phyloP scores from a whole-genome alignment of 2,329 filamentous ascomycete species.

The Albifimbria verrucaria region DNA sequence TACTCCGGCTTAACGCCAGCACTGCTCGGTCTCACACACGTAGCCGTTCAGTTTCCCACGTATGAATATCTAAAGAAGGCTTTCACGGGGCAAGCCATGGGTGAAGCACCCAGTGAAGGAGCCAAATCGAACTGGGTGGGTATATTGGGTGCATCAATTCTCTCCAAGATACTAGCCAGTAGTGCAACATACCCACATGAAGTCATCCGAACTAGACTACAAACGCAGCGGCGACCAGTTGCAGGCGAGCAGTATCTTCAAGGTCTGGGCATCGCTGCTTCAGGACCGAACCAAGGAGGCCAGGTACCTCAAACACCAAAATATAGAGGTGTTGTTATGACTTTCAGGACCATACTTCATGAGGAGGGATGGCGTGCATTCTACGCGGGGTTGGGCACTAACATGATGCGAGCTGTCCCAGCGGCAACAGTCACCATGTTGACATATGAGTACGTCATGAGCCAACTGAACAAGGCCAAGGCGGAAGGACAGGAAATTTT shows the following conservation, averaged over 20 bases:
- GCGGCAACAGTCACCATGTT: conserved; percentile 97
- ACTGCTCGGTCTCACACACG: conserved; percentile 86
- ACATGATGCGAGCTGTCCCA: conserved; percentile 93
- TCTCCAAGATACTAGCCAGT: conserved; percentile 93
- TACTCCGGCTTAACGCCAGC: conserved; percentile 94
- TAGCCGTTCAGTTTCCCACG: conserved; percentile 93
- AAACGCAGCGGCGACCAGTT: conserved; percentile 81
- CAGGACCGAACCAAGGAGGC: conserved; percentile 21
- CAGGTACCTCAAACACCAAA: conserved; percentile 34
- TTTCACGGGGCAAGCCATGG: conserved; percentile 89
- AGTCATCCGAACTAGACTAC: conserved; percentile 86
- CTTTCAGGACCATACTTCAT: conserved; percentile 76
- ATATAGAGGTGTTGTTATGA: conserved; percentile 78
- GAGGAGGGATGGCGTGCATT: conserved; percentile 97
- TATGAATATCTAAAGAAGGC: conserved; percentile 91
- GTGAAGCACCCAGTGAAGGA: conserved; percentile 47
- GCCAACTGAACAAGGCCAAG: conserved; percentile 43
- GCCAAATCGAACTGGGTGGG: conserved; percentile 70
- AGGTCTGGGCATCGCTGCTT: conserved; percentile 42
- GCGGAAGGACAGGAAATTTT: conserved; percentile 30
- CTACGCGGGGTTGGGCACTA: conserved; percentile 95
- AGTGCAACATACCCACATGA: conserved; percentile 97
- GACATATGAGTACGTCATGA: conserved; percentile 81
- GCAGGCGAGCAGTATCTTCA: conserved; percentile 51
- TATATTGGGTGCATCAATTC: conserved; percentile 81